Conservation (phyloP, 2,329 filamentous ascomycete genomes). For the Zasmidium cellare region DNA sequence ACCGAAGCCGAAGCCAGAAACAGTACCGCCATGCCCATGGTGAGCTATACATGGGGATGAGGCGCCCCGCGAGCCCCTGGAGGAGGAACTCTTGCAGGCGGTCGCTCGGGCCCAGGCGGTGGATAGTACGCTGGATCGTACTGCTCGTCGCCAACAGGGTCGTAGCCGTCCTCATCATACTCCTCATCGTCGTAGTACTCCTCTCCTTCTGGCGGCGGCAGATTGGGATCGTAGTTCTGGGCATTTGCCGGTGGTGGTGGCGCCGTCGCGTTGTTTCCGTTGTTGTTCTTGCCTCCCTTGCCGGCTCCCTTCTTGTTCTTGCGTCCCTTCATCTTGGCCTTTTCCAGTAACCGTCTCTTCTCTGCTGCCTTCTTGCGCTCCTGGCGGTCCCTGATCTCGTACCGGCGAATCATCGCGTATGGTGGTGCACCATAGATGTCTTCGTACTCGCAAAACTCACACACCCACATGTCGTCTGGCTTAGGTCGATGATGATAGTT, state of each 20-base stretch:
- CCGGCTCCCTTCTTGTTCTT: constrained; percentile 85
- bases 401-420: constrained; percentile 79
- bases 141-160: constrained; percentile 27
- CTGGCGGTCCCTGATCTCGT: constrained; percentile 90
- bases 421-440: constrained; percentile 89
- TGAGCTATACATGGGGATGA: constrained; percentile 17
- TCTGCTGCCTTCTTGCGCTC: constrained; percentile 83
- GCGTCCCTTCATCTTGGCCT: constrained; percentile 88
- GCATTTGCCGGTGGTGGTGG: constrained; percentile 19
- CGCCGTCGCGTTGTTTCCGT: constrained; percentile 18
- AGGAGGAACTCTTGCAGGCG: not conserved
- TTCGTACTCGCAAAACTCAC: constrained; percentile 98
- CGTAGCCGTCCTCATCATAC: constrained; percentile 31
- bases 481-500: constrained; percentile 74
- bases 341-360: constrained; percentile 79
- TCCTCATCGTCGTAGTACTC: constrained; percentile 36
- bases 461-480: constrained; percentile 83
- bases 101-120: constrained; percentile 11
- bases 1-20: constrained; percentile 2
- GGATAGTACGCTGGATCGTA: constrained; percentile 27
- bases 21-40: constrained; percentile 18
- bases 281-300: constrained; percentile 38
- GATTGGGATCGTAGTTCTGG: constrained; percentile 31
- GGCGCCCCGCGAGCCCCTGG: not conserved
- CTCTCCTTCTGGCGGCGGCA: constrained; percentile 30